Base-by-base conservation (phyloP, 805 yeast species). In the Wickerhamiella siamensis region DNA sequence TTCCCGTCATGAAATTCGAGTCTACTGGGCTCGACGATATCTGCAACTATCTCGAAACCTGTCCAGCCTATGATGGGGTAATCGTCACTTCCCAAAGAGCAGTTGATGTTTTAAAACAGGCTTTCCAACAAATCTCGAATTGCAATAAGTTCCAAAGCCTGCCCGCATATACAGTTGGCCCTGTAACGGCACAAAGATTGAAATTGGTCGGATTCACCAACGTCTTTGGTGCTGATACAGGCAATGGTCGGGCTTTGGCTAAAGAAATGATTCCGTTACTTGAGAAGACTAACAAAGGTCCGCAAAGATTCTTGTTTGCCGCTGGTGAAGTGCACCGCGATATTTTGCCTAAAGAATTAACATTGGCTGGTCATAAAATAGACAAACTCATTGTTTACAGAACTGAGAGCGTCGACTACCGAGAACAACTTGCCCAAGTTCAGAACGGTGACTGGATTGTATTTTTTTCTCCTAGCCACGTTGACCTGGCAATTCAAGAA, bases 31-130 rank as follows among this genome's bases (percentile, higher is more conserved):
- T 72, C 9, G 49, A 55, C 0, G 64, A 60, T 12, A 69, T 81
- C 3, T 53, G 66, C 3, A 47, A 52, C 0, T 67, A 69, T 39
- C 60, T 84, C 9, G 52, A 53, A 2, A 65, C 61, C 8, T 75
- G 72, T 46, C 45, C 71, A 1, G 37, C 51, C 1, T 51, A 67
- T 22, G 66, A 69, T 33, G 71, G 77, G 0, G 59, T 84, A 31
- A 79, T 88, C 8, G 75, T 88, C 3, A 87, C 97, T 0, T 81
- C 94, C 2, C 96, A 88, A 56, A 60, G 97, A 49, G 94, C 95
- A 2, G 94, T 87, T 0, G 95, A 87, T 51, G 77, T 83, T 4
- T 59, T 84, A 10, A 72, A 71, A 22, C 16, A 34, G 2, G 54
- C 51, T 4, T 44, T 58, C 2, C 20, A 46, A 63, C 64, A 31